Evolutionary conservation across 2,329 filamentous ascomycete genomes (phyloP), one percentile per base, ranked within the genome.

Genomic region (Penicillium verrucosum): DNA sequence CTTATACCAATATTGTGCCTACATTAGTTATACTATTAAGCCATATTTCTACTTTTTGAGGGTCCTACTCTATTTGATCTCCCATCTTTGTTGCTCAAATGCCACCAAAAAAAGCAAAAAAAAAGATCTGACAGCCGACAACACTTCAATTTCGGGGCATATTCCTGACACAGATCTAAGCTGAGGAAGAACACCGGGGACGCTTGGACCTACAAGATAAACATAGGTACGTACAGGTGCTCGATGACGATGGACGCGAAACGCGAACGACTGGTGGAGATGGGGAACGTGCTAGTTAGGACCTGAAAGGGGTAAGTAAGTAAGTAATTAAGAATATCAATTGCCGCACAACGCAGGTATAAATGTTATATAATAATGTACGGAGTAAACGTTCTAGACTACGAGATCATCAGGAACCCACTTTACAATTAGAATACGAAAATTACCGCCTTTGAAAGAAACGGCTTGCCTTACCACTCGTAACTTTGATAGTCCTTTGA

Each of bases 391-490:
- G 43, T 47, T 57, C 54, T 53, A 57, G 54, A 44, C 49, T 34
- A 48, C 50, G 5, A 44, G 54, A 57, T 57, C 54, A 51, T 48
- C 54, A 47, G 30, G 37, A 57, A 44, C 40, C 51, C 51, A 45
- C 49, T 51, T 51, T 51, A 21, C 21, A 21, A 1, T 3, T 21
- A 21, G 21, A 21, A 21, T 21, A 21, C 25, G 5, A 25, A 25
- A 25, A 25, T 25, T 4, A 7, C 25, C 25, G 25, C 25, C 5
- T 25, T 25, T 25, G 25, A 25, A 25, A 25, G 25, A 25, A 25
- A 25, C 25, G 25, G 25, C 25, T 25, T 21, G 25, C 25, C 25
- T 25, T 25, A 1, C 25, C 25, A 25, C 25, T 7, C 25, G 25
- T 25, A 25, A 25, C 25, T 25, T 25, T 25, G 25, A 6, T 25